Evolutionary conservation across 2,329 filamentous ascomycete species (phyloP), one percentile per base, ranked within the genome.

Genomic region (Fusarium sterilihyphosum): DNA sequence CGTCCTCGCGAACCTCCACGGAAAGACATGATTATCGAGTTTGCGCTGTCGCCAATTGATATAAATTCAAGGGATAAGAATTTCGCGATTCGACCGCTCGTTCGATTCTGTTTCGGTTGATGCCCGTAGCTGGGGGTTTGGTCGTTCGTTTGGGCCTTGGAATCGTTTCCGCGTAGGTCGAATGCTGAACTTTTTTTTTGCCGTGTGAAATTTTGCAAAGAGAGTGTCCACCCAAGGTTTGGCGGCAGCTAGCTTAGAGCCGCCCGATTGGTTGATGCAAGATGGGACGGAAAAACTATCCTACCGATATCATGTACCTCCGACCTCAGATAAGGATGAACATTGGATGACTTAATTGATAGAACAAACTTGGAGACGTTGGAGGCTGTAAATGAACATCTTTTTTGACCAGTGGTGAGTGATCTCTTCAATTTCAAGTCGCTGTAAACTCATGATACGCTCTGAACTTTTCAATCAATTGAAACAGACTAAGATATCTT

Each of bases 1-100:
- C 81, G 78, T 72, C 79, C 80, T 71, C 81, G 79, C 72, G 79
- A 80, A 74, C 80, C 80, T 71, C 82, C 82, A 80, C 82, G 81
- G 80, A 84, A 84, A 76, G 82, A 84, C 82, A 84, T 70, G 53
- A 62, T 69, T 37, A 56, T 84, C 67, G 69, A 77, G 56, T 65
- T 64, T 68, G 61, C 57, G 69, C 43, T 43, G 53, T 65, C 57
- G 56, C 63, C 61, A 73, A 73, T 65, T 73, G 61, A 43, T 49
- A 40, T 37, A 29, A 38, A 38, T 50, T 17, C 52, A 47, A 58
- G 38, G 20, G 26, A 61, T 54, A 11, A 46, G n/a, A 33, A 31
- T 38, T 64, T 33, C 44, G 56, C 63, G 68, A 61, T 64, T 54
- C 61, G 54, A 61, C 64, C 56, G 58, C 44, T 70, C 65, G 72